phyloP scores from a whole-genome alignment of 2,329 filamentous ascomycete species.

The Colletotrichum sp. region DNA sequence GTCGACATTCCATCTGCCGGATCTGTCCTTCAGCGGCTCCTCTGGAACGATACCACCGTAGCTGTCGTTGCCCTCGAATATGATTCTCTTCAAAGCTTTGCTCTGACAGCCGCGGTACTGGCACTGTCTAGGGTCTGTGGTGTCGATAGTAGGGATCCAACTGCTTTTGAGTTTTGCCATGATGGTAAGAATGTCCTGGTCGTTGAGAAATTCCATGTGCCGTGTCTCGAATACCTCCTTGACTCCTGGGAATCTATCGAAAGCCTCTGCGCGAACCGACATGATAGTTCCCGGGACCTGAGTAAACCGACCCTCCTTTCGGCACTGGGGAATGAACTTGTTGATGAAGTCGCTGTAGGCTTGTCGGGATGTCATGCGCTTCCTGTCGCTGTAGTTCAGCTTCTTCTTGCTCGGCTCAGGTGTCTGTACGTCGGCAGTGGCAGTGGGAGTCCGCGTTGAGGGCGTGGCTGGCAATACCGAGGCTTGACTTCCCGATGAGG shows the following conservation, averaged over 20 bases:
- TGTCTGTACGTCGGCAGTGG: neutral
- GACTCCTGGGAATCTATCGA: slow-evolving; percentile 52
- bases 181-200: slow-evolving; percentile 36
- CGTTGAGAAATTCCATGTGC: slow-evolving; percentile 43
- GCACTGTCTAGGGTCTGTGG: neutral
- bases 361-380: slow-evolving; percentile 57
- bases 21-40: neutral
- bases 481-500: neutral
- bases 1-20: neutral
- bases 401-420: slow-evolving; percentile 35
- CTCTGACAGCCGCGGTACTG: slow-evolving; percentile 38
- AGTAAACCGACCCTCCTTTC: slow-evolving; percentile 40
- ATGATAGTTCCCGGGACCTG: slow-evolving; percentile 39
- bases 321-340: slow-evolving; percentile 63
- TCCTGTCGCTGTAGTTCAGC: slow-evolving; percentile 60
- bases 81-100: slow-evolving; percentile 52
- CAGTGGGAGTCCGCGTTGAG: neutral
- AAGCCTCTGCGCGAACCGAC: slow-evolving; percentile 55
- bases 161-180: slow-evolving; percentile 23
- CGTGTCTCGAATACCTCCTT: slow-evolving; percentile 47
- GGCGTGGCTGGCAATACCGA: neutral
- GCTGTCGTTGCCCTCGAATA: slow-evolving; percentile 47
- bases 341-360: slow-evolving; percentile 67
- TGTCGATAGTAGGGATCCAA: neutral
- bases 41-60: slow-evolving; percentile 37